Evolutionary conservation across 2,329 filamentous ascomycete species (phyloP).

Genomic region (Beauveria scarabaeidicola): DNA sequence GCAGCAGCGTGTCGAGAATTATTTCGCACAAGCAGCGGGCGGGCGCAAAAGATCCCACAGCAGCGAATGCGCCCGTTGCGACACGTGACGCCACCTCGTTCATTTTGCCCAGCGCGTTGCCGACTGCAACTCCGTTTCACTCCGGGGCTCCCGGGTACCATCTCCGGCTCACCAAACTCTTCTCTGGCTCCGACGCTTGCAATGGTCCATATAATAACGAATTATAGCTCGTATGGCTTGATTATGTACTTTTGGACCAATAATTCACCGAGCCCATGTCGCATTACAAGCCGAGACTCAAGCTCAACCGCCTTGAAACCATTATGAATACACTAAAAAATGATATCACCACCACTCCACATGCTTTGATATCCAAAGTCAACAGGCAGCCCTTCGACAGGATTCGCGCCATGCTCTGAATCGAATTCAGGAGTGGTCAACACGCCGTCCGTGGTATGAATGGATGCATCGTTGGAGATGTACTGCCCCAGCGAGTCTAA

Average conservation of each 20-base stretch:
- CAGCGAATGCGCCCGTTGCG: not conserved
- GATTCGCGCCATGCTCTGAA: constrained; percentile 17
- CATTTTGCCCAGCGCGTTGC: not conserved
- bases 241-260: not conserved
- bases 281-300: not conserved
- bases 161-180: not conserved
- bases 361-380: constrained; percentile 12
- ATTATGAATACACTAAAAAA: constrained; percentile 1
- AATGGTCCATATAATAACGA: not conserved
- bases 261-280: not conserved
- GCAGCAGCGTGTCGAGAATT: not conserved
- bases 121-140: not conserved
- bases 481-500: constrained; percentile 52
- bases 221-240: not conserved
- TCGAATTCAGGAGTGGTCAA: constrained; percentile 19
- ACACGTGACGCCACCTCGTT: constrained; percentile 7
- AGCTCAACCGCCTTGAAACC: too few relatives aligned
- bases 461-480: constrained; percentile 21
- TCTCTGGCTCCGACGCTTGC: too few relatives aligned
- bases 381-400: constrained; percentile 6
- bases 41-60: not conserved
- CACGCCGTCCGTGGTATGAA: constrained; percentile 18
- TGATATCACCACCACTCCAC: constrained; percentile 12
- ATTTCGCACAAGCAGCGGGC: too few relatives aligned
- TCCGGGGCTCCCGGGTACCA: not conserved